phyloP scores from a whole-genome alignment of 2,329 filamentous ascomycete species.

The Botrytis hyacinthi region DNA sequence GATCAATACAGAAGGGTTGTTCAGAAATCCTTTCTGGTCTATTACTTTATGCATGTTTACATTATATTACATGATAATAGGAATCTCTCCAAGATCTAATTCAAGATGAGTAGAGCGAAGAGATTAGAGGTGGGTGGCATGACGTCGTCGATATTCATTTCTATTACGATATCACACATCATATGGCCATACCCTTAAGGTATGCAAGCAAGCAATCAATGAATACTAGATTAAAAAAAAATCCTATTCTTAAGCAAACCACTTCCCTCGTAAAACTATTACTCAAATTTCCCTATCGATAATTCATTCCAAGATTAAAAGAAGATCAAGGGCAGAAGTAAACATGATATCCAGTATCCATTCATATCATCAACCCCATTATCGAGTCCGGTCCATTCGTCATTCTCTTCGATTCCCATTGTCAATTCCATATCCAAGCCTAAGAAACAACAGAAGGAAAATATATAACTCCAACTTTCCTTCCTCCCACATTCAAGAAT shows the following conservation, averaged over 20 bases:
- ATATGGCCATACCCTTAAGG: neutral
- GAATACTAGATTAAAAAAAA: neutral
- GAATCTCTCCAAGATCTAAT: neutral
- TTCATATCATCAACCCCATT: neutral
- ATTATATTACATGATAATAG: neutral
- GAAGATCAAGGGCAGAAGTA: neutral
- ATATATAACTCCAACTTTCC: neutral
- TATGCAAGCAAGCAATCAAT: neutral
- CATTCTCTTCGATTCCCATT: neutral
- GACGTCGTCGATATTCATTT: neutral
- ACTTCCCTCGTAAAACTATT: neutral
- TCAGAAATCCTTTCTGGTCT: neutral
- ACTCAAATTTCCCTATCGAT: neutral
- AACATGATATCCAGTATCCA: neutral
- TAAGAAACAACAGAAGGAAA: neutral
- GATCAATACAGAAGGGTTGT: slow-evolving; percentile 1
- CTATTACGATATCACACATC: neutral
- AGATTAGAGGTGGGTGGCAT: neutral
- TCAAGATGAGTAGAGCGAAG: neutral
- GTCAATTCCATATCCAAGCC: neutral
- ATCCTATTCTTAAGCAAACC: neutral
- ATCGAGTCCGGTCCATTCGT: neutral
- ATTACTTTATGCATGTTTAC: neutral
- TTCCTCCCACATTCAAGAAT: neutral
- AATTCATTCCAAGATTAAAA: neutral